Percentiles rank a stretch among this genome's conserved stretches.
Conservation (phyloP, 2,329 filamentous ascomycete genomes). For the Fusarium sp. region DNA sequence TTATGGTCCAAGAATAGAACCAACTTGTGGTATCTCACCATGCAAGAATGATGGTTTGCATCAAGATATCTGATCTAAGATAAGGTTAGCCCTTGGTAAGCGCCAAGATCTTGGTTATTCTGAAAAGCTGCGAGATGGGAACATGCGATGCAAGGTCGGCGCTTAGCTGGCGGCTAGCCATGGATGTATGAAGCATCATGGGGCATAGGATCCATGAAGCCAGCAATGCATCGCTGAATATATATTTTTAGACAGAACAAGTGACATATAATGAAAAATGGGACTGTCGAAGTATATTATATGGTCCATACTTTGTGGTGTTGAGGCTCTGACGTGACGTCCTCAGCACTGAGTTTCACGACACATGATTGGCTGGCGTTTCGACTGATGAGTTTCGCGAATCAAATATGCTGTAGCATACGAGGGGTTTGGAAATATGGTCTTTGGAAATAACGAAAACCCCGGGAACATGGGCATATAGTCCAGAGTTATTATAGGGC, state of each 20-base stretch:
- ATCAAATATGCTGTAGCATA: background rate
- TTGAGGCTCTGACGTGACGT: conserved; percentile 47
- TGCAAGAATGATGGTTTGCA: conserved; percentile 30
- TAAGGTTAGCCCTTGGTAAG: conserved; percentile 28
- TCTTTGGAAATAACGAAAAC: conserved; percentile 1
- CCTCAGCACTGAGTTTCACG: conserved; percentile 2
- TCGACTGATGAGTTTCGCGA: background rate
- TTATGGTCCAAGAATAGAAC: conserved; percentile 28
- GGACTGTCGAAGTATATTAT: background rate
- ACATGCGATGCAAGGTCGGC: conserved; percentile 36
- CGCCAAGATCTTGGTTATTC: conserved; percentile 36
- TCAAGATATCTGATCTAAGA: conserved; percentile 30
- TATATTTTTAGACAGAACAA: conserved; percentile 36
- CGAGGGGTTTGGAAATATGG: background rate
- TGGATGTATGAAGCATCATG: conserved; percentile 11
- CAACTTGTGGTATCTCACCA: background rate
- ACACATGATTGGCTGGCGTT: conserved; percentile 37
- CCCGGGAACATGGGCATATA: conserved; percentile 1
- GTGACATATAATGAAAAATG: conserved; percentile 22
- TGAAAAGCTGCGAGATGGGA: conserved; percentile 32
- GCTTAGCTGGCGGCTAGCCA: conserved; percentile 48
- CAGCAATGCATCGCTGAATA: background rate
- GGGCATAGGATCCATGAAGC: conserved; percentile 20
- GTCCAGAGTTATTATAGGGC: conserved; percentile 8
- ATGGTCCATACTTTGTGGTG: conserved; percentile 34